Conservation (phyloP, 1,139 yeast genomes). For the Geotrichum macrosporum region DNA sequence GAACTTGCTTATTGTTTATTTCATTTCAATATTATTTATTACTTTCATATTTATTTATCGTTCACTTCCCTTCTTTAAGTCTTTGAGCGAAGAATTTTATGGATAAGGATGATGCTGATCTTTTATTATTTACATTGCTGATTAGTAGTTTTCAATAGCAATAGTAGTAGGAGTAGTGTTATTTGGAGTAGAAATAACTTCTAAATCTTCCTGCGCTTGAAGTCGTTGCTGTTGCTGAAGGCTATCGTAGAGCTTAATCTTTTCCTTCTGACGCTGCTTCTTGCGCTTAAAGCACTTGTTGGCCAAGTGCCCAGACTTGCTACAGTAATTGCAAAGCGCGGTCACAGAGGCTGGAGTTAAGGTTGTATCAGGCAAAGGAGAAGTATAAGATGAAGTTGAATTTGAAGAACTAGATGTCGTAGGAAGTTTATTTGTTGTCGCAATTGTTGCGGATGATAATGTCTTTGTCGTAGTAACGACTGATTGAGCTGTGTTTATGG, state of each 20-base stretch:
- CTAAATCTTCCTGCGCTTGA: too few relatives aligned
- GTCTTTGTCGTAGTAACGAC: neutral
- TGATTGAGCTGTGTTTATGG: constrained; percentile 5
- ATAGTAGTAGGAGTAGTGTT: neutral
- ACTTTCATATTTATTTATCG: neutral
- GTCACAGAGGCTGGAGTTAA: neutral
- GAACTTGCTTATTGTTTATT: neutral
- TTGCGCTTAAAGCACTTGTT: constrained; percentile 22
- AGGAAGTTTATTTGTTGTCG: neutral
- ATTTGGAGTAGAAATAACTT: neutral
- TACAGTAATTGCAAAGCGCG: constrained; percentile 16
- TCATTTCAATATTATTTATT: neutral
- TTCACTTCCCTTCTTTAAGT: constrained; percentile 1
- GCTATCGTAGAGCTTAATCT: constrained; percentile 17
- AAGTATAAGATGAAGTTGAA: constrained; percentile 1
- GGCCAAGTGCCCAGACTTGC: constrained; percentile 17
- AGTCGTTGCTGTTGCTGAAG: constrained; percentile 9
- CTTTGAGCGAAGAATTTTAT: too few relatives aligned
- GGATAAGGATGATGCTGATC: too few relatives aligned
- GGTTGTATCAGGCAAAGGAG: neutral
- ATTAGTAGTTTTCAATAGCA: too few relatives aligned
- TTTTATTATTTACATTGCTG: too few relatives aligned
- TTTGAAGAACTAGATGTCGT: neutral
- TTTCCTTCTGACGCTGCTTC: constrained; percentile 21
- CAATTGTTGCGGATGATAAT: neutral